These are phyloP conservation scores for Selaginella tamariscina DNA, from an alignment of 75 land plant genomes.

Conservation along the genomic window DNA sequence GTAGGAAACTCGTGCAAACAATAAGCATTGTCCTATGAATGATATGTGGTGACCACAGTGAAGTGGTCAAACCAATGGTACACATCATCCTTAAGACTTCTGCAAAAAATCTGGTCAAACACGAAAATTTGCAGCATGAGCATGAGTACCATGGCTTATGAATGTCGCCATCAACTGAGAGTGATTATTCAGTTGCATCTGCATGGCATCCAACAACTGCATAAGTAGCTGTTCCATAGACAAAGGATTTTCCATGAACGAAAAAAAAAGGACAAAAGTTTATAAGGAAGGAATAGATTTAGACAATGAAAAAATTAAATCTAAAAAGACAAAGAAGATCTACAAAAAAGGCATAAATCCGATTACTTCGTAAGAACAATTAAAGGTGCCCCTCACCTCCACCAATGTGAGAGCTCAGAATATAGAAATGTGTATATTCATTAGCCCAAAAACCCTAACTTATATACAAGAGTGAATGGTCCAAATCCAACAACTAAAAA, in stretches of 20 bases:
- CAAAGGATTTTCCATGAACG: too few species aligned
- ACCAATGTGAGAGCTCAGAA: neutral
- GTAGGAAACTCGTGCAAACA: neutral
- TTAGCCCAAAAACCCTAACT: neutral
- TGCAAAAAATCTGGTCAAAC: neutral
- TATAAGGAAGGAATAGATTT: neutral
- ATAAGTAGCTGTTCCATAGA: neutral
- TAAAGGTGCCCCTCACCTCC: neutral
- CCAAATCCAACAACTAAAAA: neutral
- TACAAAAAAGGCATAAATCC: too few species aligned
- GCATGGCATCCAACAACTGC: neutral
- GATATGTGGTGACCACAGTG: neutral
- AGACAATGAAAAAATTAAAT: neutral
- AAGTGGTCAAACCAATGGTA: neutral
- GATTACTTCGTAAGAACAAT: neutral
- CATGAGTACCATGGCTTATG: neutral
- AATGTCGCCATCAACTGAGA: neutral
- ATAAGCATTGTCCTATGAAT: neutral
- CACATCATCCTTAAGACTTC: neutral
- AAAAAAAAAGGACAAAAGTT: too few species aligned
- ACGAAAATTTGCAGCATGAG: neutral
- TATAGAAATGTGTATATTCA: neutral
- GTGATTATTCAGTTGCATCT: neutral
- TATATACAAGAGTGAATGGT: neutral
- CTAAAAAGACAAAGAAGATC: neutral